These are phyloP conservation scores for Rhodotorula sp. DNA, from an alignment of 1,284 basidiomycete species.

Conservation along the genomic window DNA sequence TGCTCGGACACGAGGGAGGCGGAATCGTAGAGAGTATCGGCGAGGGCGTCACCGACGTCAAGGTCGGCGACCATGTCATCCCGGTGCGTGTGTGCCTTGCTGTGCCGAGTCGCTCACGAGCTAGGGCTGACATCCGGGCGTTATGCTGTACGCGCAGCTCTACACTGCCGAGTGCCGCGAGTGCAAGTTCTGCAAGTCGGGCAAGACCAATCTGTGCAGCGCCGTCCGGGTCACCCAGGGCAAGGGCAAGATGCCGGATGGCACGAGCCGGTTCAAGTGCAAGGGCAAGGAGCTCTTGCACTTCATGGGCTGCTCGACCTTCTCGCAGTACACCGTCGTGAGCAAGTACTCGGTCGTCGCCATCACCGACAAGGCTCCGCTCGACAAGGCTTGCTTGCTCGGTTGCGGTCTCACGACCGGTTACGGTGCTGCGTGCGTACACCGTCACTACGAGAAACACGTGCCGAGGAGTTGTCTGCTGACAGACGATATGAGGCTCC, in stretches of 20 bases:
- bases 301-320: conserved; percentile 98
- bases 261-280: conserved; percentile 83
- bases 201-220: conserved; percentile 95
- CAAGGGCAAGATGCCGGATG: conserved; percentile 94
- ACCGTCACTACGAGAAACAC: conserved; percentile 16
- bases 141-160: conserved; percentile 25
- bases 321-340: conserved; percentile 98
- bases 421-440: conserved; percentile 78
- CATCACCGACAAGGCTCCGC: conserved; percentile 73
- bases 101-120: background rate
- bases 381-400: conserved; percentile 88
- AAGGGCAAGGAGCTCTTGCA: conserved; percentile 76
- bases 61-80: conserved; percentile 86
- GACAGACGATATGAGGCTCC: conserved; percentile 14
- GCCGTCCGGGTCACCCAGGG: conserved; percentile 65
- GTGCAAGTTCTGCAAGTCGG: conserved; percentile 98
- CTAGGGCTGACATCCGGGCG: background rate
- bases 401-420: conserved; percentile 73
- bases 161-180: conserved; percentile 73
- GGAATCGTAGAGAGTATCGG: conserved; percentile 80
- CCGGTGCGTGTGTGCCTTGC: conserved; percentile 52
- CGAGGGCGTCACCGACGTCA: conserved; percentile 83
- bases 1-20: conserved; percentile 58
- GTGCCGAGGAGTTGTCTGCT: conserved; percentile 1
- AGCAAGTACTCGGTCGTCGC: conserved; percentile 95